Percentiles rank a stretch among this genome's conserved stretches.
phyloP scores from a whole-genome alignment of 1,284 basidiomycete genomes.

The Apiotrichum brassicae region DNA sequence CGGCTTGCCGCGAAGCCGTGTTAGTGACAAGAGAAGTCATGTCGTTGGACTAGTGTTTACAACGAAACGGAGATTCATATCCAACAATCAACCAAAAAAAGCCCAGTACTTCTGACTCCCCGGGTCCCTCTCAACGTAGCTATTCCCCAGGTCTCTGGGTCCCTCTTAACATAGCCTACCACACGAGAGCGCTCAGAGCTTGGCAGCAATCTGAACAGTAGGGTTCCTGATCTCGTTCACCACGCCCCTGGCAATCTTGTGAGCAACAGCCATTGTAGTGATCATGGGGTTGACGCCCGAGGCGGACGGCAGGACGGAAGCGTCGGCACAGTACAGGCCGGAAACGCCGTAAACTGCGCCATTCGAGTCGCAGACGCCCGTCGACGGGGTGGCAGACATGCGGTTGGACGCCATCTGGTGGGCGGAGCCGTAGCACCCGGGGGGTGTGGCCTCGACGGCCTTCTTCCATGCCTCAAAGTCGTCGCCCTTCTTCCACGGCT shows the following conservation, averaged over 20 bases:
- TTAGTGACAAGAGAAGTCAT: too few relatives aligned
- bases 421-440: conserved; percentile 24
- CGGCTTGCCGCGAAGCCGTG: too few relatives aligned
- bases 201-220: background rate
- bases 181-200: background rate
- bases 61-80: too few relatives aligned
- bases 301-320: conserved; percentile 45
- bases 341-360: conserved; percentile 48
- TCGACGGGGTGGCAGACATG: conserved; percentile 41
- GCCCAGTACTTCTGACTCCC: too few relatives aligned
- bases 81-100: too few relatives aligned
- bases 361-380: conserved; percentile 43
- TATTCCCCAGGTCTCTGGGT: too few relatives aligned
- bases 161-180: too few relatives aligned
- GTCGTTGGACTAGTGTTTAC: too few relatives aligned
- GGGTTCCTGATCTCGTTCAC: background rate
- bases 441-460: conserved; percentile 22
- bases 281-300: conserved; percentile 51
- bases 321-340: conserved; percentile 50
- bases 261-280: conserved; percentile 33
- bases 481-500: conserved; percentile 19
- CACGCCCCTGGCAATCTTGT: conserved; percentile 15
- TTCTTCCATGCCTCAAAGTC: conserved; percentile 29
- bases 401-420: conserved; percentile 49
- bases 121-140: too few relatives aligned